Conservation (phyloP, 1,139 yeast species). For the Taiozyma sp. region DNA sequence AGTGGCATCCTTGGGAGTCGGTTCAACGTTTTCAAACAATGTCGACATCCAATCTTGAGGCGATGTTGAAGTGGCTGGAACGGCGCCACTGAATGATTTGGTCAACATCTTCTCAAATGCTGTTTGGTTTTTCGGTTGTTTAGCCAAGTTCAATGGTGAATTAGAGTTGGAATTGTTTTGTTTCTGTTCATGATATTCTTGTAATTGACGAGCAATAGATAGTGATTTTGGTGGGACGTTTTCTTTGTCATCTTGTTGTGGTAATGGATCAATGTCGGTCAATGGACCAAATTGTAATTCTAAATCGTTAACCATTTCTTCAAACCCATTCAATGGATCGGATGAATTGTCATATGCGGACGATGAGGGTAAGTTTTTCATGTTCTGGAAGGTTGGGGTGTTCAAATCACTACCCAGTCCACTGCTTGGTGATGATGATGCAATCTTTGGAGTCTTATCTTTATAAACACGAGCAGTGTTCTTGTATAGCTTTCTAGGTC, state of each 20-base stretch:
- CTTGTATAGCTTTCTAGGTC: conserved; percentile 18
- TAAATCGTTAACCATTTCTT: conserved; percentile 43
- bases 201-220: conserved; percentile 9
- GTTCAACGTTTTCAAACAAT: conserved; percentile 26
- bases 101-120: conserved; percentile 25
- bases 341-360: conserved; percentile 25
- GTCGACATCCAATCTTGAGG: conserved; percentile 24
- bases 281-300: conserved; percentile 47
- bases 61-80: conserved; percentile 14
- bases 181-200: conserved; percentile 8
- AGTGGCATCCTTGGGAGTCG: conserved; percentile 38
- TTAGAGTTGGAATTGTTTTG: neutral
- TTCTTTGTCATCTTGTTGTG: conserved; percentile 23
- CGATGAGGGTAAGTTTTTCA: conserved; percentile 2
- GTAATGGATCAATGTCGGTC: conserved; percentile 46
- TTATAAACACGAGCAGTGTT: conserved; percentile 6
- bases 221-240: conserved; percentile 23
- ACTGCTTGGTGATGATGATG: conserved; percentile 16
- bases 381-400: conserved; percentile 5
- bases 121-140: conserved; percentile 18
- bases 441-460: neutral
- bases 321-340: conserved; percentile 33
- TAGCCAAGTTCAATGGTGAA: neutral
- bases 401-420: conserved; percentile 15
- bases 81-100: conserved; percentile 22